Base-by-base conservation (phyloP, 2,329 filamentous ascomycete species). In the Ophiostoma ips region DNA sequence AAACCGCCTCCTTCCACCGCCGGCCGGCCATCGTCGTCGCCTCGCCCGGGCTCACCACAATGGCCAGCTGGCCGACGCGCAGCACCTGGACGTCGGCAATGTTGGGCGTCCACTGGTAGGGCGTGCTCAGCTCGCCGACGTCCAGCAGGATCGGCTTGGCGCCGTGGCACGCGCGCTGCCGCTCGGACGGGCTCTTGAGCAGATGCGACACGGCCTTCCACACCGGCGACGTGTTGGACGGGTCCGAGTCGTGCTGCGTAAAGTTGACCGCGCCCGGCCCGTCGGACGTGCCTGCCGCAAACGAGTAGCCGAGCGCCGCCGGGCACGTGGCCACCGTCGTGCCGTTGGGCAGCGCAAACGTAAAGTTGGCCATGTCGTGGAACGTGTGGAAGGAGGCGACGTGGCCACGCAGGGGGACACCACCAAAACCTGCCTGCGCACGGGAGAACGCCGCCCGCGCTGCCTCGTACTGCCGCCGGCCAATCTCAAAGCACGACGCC, bases 21-120 rank as follows among this genome's bases (percentile, higher is more conserved):
- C 89, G 76, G 1, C 89, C 89, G 2, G 86, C 78, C 90, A 95
- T 96, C 5, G 89, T 95, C 0, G 85, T 92, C 1, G 85, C 87
- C 65, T 95, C 90, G 30, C 87, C 87, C 0, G 89, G 84, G 31
- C 83, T 84, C 28, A 95, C 78, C 54, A 95, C 80, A 54, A 95
- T 83, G 51, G 94, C 70, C 7, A 95, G 67, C 59, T 92, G 85
- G 0, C 90, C 90, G 0, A 90, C 83, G 12, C 90, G 83, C 13
- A 95, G 71, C 30, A 84, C 72, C 62, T 95, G 90, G 10, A 95
- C 75, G 61, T 95, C 87, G 43, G 94, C 88, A 44, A 95, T 80
- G 58, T 95, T 95, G 1, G 90, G 87, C 0, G 84, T 81, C 90
- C 90, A 96, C 7, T 77, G 70, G 64, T 95, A 95, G 0, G 90